A percentile compares a stretch with the other conserved stretches of the same genome.
Conservation (phyloP, 371 early-diverging fungal genomes). For the Apophysomyces variabilis region DNA sequence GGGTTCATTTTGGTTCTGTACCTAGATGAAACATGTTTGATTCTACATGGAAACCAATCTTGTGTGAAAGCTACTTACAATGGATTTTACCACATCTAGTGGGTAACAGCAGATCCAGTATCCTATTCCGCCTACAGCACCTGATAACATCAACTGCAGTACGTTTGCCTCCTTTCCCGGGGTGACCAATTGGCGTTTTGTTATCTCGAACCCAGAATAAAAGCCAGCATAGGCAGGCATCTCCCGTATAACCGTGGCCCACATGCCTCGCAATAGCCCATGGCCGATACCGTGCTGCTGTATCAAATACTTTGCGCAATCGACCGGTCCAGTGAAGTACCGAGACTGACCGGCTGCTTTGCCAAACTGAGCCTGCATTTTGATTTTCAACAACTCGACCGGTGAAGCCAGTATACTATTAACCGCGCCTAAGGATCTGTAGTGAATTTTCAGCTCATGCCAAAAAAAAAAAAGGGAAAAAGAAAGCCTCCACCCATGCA, state of each 20-base stretch:
- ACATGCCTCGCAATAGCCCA: conserved; percentile 81
- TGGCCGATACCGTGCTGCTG: conserved; percentile 65
- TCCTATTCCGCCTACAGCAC: conserved; percentile 75
- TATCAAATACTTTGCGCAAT: conserved; percentile 67
- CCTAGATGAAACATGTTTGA: conserved; percentile 26
- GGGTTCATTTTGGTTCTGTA: conserved; percentile 63
- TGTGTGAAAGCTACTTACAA: conserved; percentile 46
- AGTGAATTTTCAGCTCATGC: background rate
- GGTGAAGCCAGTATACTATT: conserved; percentile 80
- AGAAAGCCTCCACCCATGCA: too few species aligned
- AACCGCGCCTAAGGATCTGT: conserved; percentile 50
- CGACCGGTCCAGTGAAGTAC: conserved; percentile 62
- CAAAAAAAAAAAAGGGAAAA: too few species aligned
- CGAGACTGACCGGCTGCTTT: conserved; percentile 20
- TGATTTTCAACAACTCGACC: conserved; percentile 83
- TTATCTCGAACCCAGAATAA: conserved; percentile 79
- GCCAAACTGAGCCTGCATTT: conserved; percentile 78
- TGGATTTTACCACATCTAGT: conserved; percentile 83
- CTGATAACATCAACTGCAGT: conserved; percentile 72
- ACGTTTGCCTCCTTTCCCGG: conserved; percentile 48
- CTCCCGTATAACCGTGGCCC: conserved; percentile 78
- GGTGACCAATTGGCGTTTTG: conserved; percentile 63
- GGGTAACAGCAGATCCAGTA: conserved; percentile 88
- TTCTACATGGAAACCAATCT: background rate
- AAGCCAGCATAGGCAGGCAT: conserved; percentile 87